Percentiles rank a stretch among this genome's conserved stretches.
These are phyloP conservation scores for Penicillium daleae DNA, from an alignment of 495 filamentous ascomycete genomes.

Conservation along the genomic window DNA sequence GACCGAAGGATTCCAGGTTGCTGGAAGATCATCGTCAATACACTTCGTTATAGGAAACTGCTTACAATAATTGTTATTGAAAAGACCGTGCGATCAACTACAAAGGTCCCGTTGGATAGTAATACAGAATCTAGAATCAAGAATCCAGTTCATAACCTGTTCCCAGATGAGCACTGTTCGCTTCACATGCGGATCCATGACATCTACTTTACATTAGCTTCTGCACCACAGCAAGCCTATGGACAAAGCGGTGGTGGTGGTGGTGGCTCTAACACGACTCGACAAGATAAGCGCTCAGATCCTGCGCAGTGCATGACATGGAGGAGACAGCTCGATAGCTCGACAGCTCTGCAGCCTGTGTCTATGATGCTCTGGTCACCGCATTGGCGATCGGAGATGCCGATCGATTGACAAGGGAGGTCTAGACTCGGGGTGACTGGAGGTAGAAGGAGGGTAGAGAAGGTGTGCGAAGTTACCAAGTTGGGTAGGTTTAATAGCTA, in stretches of 20 bases:
- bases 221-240: conserved; percentile 20
- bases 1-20: neutral
- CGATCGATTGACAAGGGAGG: conserved; percentile 1
- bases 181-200: conserved; percentile 32
- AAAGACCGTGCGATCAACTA: neutral
- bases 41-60: no score
- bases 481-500: neutral
- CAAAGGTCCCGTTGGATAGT: neutral
- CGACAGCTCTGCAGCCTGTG: neutral
- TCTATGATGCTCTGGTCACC: neutral
- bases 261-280: conserved; percentile 22
- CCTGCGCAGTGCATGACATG: neutral
- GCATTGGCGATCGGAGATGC: neutral
- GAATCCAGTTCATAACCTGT: neutral
- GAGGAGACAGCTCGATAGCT: neutral
- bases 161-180: conserved; percentile 26
- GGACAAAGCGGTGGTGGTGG: conserved; percentile 18
- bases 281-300: conserved; percentile 34
- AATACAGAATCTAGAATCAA: conserved; percentile 2
- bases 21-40: neutral
- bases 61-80: no score
- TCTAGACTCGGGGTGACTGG: conserved; percentile 12
- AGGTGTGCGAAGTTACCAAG: neutral
- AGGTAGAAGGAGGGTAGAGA: neutral
- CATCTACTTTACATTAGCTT: conserved; percentile 29